Evolutionary conservation across 306 rosid genomes (phyloP), one percentile per base, ranked within the genome.

Genomic region (Cucurbita maxima): DNA sequence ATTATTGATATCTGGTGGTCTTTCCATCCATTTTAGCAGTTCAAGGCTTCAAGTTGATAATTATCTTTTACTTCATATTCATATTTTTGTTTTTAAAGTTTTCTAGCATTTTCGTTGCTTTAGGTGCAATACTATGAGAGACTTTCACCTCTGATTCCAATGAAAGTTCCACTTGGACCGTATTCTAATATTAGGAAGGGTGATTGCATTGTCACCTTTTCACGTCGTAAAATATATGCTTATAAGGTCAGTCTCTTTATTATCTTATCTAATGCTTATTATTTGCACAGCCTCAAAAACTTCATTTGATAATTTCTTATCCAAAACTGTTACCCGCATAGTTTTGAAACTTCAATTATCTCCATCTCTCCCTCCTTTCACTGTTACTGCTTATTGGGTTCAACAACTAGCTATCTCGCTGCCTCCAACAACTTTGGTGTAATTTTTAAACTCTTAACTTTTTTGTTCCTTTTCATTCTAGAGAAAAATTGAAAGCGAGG

Each of bases 141-240:
- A 78, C 84, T 90, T 81, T 94, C 86, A 77, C 97, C 98, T 75
- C 85, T 94, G 79, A 86, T 87, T 85, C 92, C 97, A 22, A 57
- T 81, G 80, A 61, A 84, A 76, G 78, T 60, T 83, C 95, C 98
- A 77, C 95, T 94, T 71, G 90, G 88, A 73, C 82, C 96, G 50
- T 87, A 84, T 79, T 85, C 88, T 72, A 81, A 94, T 48, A 80
- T 94, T 54, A 86, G 43, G 81, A 89, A 82, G 25, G 97, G 98
- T 54, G 96, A 94, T 76, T 94, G 97, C 80, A 71, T 94, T 72
- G 96, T 94, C 44, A 85, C 98, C 54, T 90, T 90, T 83, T 94
- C 98, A 44, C 97, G 97, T 20, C 52, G 38, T 51, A 62, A 76
- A 47, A 89, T 94, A 69, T 94, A 89, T 84, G 54, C 41, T 22